phyloP scores from a whole-genome alignment of 305 asterid species.

The Solanum hybrid region DNA sequence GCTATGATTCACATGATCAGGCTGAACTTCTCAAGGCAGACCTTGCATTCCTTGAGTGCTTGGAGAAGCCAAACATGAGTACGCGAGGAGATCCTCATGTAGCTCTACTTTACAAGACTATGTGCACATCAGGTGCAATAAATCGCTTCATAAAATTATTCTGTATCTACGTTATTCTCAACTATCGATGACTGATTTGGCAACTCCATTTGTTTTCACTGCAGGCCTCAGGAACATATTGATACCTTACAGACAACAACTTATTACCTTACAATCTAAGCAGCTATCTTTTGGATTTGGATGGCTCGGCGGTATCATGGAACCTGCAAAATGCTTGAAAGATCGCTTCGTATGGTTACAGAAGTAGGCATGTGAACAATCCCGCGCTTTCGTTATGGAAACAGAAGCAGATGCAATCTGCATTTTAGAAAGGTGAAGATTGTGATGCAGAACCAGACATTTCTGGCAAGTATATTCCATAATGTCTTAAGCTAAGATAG shows the following conservation, averaged over 20 bases:
- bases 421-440: background rate
- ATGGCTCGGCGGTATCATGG: conserved; percentile 44
- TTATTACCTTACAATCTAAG: conserved; percentile 50
- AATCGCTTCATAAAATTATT: background rate
- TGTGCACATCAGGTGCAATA: conserved; percentile 79
- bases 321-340: conserved; percentile 24
- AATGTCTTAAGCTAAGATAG: background rate
- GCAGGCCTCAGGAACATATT: conserved; percentile 73
- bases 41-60: conserved; percentile 83
- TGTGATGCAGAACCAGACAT: background rate
- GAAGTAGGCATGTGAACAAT: background rate
- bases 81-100: conserved; percentile 61
- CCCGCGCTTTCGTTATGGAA: background rate
- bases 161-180: background rate
- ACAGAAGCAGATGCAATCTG: background rate
- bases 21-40: conserved; percentile 94
- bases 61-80: conserved; percentile 73
- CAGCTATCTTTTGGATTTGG: conserved; percentile 32
- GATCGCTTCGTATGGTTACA: background rate
- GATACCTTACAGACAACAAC: conserved; percentile 77
- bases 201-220: background rate
- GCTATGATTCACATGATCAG: conserved; percentile 78
- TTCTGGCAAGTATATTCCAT: background rate
- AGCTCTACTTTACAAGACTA: conserved; percentile 64
- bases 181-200: background rate